Conservation (phyloP, 768 basidiomycete genomes). For the Lactarius sanguifluus region DNA sequence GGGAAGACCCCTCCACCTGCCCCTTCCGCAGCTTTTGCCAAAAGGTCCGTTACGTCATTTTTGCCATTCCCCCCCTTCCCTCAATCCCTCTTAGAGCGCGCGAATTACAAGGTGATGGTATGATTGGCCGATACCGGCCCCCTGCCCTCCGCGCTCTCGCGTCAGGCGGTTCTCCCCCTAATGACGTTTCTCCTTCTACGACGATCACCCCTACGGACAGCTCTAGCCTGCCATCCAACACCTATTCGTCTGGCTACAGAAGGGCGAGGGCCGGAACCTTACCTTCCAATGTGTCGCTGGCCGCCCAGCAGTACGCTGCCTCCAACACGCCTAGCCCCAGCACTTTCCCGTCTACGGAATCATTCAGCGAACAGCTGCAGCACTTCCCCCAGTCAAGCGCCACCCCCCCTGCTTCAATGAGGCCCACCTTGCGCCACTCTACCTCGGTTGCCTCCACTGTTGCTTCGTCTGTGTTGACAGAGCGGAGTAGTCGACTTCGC, state of each 20-base stretch:
- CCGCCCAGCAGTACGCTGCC: conserved; percentile 77
- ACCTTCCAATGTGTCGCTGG: conserved; percentile 91
- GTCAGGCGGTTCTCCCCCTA: conserved; percentile 70
- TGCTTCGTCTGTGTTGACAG: conserved; percentile 50
- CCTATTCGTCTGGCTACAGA: conserved; percentile 83
- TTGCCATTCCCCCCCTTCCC: conserved; percentile 29
- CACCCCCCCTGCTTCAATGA: conserved; percentile 47
- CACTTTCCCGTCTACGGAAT: conserved; percentile 46
- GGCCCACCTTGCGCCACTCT: conserved; percentile 76
- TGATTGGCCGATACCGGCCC: conserved; percentile 70
- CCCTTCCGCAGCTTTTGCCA: conserved; percentile 85
- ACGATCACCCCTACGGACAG: conserved; percentile 55
- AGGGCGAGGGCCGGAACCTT: conserved; percentile 97
- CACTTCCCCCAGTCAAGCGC: conserved; percentile 41
- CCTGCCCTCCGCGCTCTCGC: conserved; percentile 72
- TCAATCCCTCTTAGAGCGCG: conserved; percentile 58
- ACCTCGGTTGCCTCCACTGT: conserved; percentile 62
- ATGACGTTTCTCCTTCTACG: conserved; percentile 60
- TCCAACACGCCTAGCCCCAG: conserved; percentile 55
- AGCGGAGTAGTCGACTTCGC: conserved; percentile 80
- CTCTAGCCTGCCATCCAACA: conserved; percentile 62
- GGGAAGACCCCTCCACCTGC: conserved; percentile 91
- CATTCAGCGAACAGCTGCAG: conserved; percentile 48
- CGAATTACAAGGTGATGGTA: conserved; percentile 80
- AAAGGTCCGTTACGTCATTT: conserved; percentile 55